A percentile compares a stretch with the other conserved stretches of the same genome.
Conservation (phyloP, 106 monocot genomes). For the Allium cepa region DNA sequence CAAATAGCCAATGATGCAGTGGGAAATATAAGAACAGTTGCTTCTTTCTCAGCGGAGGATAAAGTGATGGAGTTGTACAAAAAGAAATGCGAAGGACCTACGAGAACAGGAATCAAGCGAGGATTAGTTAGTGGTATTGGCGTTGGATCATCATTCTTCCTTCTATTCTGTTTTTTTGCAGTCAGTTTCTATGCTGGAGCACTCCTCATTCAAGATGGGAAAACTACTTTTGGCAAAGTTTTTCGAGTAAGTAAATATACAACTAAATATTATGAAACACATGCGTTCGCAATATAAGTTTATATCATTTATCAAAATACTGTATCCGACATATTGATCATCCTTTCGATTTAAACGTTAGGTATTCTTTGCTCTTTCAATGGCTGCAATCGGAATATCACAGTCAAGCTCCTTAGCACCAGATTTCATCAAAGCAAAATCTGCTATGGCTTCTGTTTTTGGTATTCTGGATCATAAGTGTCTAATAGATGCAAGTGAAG, state of each 20-base stretch:
- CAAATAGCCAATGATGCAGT: conserved; percentile 41
- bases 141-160: conserved; percentile 25
- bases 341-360: conserved; percentile 3
- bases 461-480: conserved; percentile 41
- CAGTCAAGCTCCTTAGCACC: conserved; percentile 38
- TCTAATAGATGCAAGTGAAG: conserved; percentile 29
- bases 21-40: conserved; percentile 18
- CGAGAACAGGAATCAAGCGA: conserved; percentile 18
- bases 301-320: neutral
- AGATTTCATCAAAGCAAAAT: conserved; percentile 42
- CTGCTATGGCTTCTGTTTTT: conserved; percentile 46
- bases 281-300: neutral
- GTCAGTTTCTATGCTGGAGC: conserved; percentile 36
- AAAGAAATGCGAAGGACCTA: conserved; percentile 38
- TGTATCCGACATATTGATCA: too few species aligned
- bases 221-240: conserved; percentile 45
- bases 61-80: conserved; percentile 30
- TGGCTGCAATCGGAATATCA: conserved; percentile 37
- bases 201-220: conserved; percentile 31
- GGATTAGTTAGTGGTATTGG: conserved; percentile 33
- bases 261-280: neutral
- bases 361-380: conserved; percentile 40
- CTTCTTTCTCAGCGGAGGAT: conserved; percentile 40
- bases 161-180: conserved; percentile 18
- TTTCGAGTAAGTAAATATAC: conserved; percentile 27